Evolutionary conservation across 768 basidiomycete genomes (phyloP), one percentile per base, ranked within the genome.

Genomic region (Amanita exitialis): DNA sequence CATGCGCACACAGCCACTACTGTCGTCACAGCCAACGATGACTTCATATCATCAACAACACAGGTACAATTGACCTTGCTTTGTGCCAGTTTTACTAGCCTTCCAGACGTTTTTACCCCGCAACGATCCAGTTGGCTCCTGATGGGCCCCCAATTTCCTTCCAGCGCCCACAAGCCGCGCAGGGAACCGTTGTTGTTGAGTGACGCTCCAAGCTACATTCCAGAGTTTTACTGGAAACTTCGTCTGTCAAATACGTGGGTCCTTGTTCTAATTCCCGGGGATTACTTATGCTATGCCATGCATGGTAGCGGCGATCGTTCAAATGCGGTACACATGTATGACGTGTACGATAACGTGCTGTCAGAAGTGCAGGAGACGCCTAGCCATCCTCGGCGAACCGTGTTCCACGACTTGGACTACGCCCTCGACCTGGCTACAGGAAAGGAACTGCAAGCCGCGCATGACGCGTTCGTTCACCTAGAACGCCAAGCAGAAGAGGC

Each of bases 271-370:
- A n/a, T n/a, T n/a, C n/a, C n/a, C n/a, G n/a, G n/a, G n/a, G n/a
- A n/a, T n/a, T n/a, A n/a, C n/a, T n/a, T n/a, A n/a, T n/a, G n/a
- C n/a, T n/a, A n/a, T n/a, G n/a, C n/a, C n/a, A n/a, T n/a, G n/a
- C n/a, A 12, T 13, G 39, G 12, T 20, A 18, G 8, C 39, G n/a
- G 3, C 39, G 18, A 41, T 18, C 10, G 2, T 12, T 12, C 18
- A 6, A 18, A 41, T 20, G 15, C 23, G 25, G 57, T 80, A 28
- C 78, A 81, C 56, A 58, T 71, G 3, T 80, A 78, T 54, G 72
- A 80, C 54, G 69, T 77, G 6, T 78, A 76, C 54, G 64, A 75
- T 23, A 77, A 79, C 56, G 62, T 67, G 12, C 66, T 82, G 25
- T 64, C 65, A 21, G 77, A 80, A 61, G 71, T 69, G 15, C 62